A percentile compares a stretch with the other conserved stretches of the same genome.
These are phyloP conservation scores for Inga leiocalycina DNA, from an alignment of 306 rosid genomes.

Conservation along the genomic window DNA sequence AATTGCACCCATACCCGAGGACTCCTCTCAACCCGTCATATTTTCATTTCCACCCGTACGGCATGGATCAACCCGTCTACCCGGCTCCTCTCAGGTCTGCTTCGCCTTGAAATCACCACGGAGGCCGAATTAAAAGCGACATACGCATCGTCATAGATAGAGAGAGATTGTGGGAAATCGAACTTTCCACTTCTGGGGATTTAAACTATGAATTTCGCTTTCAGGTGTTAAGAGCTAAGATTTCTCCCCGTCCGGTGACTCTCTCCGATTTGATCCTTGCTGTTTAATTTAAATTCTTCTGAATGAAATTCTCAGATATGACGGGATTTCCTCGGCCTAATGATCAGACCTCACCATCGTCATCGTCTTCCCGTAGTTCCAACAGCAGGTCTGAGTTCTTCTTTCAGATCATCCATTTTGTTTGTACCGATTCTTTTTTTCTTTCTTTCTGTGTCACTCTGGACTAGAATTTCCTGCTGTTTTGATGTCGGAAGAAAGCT, in stretches of 20 bases:
- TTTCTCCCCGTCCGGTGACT: slow-evolving; percentile 35
- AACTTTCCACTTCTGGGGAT: background rate
- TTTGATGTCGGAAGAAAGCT: background rate
- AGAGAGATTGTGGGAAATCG: slow-evolving; percentile 16
- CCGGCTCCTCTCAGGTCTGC: slow-evolving; percentile 39
- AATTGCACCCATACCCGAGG: background rate
- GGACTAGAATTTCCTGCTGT: slow-evolving; percentile 7
- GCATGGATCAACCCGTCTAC: background rate
- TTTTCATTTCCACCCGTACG: slow-evolving; percentile 9
- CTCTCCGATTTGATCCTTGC: slow-evolving; percentile 41
- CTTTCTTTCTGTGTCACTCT: background rate
- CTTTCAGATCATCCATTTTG: background rate
- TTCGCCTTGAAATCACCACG: slow-evolving; percentile 39
- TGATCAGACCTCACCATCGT: slow-evolving; percentile 44
- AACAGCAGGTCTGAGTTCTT: slow-evolving; percentile 47
- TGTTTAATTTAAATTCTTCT: slow-evolving; percentile 29
- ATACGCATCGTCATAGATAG: background rate
- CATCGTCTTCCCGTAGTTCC: slow-evolving; percentile 42
- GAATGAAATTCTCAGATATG: slow-evolving; percentile 42
- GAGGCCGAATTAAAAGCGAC: slow-evolving; percentile 33
- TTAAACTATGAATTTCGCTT: slow-evolving; percentile 11
- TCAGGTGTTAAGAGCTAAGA: background rate
- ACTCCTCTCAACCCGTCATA: background rate
- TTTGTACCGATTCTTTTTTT: background rate
- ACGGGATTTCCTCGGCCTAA: slow-evolving; percentile 45